These are phyloP conservation scores for Syzygium malaccense DNA, from an alignment of 441 rosid genomes.

Conservation along the genomic window DNA sequence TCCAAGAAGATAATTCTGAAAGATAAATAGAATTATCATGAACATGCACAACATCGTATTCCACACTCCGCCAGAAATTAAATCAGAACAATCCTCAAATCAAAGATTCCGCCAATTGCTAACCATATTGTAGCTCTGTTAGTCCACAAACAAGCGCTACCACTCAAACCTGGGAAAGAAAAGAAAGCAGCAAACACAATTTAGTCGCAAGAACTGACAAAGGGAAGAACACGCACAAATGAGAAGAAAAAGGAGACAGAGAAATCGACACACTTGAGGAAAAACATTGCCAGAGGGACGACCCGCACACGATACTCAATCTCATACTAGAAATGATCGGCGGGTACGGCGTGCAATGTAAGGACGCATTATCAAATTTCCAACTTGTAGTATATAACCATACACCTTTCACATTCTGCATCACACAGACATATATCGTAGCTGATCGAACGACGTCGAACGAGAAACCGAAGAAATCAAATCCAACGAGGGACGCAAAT, in stretches of 20 bases:
- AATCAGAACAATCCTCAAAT: neutral
- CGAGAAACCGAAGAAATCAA: neutral
- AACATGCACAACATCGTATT: neutral
- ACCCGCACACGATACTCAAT: neutral
- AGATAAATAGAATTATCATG: neutral
- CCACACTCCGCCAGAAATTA: neutral
- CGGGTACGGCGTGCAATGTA: neutral
- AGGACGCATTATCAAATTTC: neutral
- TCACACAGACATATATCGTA: neutral
- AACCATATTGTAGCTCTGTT: neutral
- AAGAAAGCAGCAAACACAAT: neutral
- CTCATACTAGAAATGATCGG: neutral
- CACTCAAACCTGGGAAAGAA: neutral
- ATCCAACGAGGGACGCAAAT: neutral
- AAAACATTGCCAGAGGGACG: neutral
- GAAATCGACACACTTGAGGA: neutral
- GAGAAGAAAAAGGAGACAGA: neutral
- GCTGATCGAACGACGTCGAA: neutral
- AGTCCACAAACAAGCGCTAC: neutral
- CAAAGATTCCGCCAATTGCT: neutral
- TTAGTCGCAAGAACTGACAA: neutral
- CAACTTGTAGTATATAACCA: neutral
- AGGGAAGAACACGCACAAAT: neutral
- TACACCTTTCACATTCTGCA: neutral
- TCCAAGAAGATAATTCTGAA: conserved; percentile 88